These are phyloP conservation scores for Exophiala mesophila DNA, from an alignment of 2,329 filamentous ascomycete genomes.

Conservation along the genomic window DNA sequence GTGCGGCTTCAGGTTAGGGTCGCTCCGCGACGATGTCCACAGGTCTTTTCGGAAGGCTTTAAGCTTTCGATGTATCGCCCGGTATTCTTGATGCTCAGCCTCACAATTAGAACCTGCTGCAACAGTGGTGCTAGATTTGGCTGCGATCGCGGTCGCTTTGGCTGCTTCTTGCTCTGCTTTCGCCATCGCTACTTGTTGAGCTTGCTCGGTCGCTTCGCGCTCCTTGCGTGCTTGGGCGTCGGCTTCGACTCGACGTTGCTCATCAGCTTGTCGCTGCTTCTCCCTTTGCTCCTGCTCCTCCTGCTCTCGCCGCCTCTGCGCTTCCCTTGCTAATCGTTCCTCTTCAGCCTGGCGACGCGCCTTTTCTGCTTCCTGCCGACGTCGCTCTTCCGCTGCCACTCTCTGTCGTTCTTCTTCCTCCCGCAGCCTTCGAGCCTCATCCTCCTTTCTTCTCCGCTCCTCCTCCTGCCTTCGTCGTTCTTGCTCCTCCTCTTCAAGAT, in stretches of 20 bases:
- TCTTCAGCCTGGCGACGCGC: conserved; percentile 37
- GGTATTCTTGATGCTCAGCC: conserved; percentile 45
- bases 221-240: conserved; percentile 33
- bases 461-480: conserved; percentile 23
- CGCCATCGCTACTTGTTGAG: conserved; percentile 29
- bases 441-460: conserved; percentile 34
- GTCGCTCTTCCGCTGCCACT: conserved; percentile 35
- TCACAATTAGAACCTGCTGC: conserved; percentile 32
- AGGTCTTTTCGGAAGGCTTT: conserved; percentile 57
- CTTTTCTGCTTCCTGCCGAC: conserved; percentile 35
- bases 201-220: conserved; percentile 31
- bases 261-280: conserved; percentile 43
- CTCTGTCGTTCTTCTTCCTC: conserved; percentile 31
- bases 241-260: conserved; percentile 44
- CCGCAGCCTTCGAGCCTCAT: conserved; percentile 33
- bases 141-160: conserved; percentile 8
- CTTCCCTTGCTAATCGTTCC: conserved; percentile 36
- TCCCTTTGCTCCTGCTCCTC: conserved; percentile 38
- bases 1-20: conserved; percentile 56
- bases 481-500: conserved; percentile 34
- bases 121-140: conserved; percentile 6
- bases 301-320: conserved; percentile 39
- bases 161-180: conserved; percentile 25
- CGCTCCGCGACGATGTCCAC: conserved; percentile 50
- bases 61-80: conserved; percentile 61